Evolutionary conservation across 768 basidiomycete species (phyloP), one percentile per base, ranked within the genome.

Genomic region (Russula earlei): DNA sequence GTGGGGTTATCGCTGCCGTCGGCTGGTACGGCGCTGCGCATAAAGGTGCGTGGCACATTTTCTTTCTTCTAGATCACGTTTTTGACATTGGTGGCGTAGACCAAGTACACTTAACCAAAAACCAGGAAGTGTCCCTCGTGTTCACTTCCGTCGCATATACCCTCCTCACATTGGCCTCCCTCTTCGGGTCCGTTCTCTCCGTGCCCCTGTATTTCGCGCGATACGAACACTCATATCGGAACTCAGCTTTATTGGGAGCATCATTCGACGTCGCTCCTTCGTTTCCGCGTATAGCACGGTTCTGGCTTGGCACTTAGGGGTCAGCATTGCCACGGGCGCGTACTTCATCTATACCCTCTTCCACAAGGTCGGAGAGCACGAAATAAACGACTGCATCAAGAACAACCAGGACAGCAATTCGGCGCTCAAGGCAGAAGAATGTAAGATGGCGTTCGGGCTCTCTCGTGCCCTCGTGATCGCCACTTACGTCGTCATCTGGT

Each of bases 401-500:
- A 67, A 67, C 4, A 57, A 49, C 15, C 69, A 53, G 27, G 66
- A 69, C 56, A 58, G 63, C 3, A 47, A 65, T 34, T n/a, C n/a
- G n/a, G n/a, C n/a, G n/a, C n/a, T n/a, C n/a, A 68, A 69, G n/a
- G 60, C 63, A 45, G 69, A 74, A 19, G 62, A 71, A 3, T 82
- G 80, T 66, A 67, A 70, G 49, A 71, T 66, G 9, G 73, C 71
- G 14, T 68, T 77, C 57, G 70, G 70, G 17, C 59, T 77, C 40
- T 65, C 72, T 62, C 76, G 78, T 56, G 72, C 70, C 42, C 52
- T 78, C 14, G 63, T 73, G 49, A 68, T 81, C 38, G 73, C 68
- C 22, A 55, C 77, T 49, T 78, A 77, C 61, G 67, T 77, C 38
- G 24, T 81, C 19, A 72, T 75, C 52, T 82, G 81, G 80, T 63